Evolutionary conservation across 2,329 filamentous ascomycete genomes (phyloP).

Genomic region (Diplocarpon rosae): DNA sequence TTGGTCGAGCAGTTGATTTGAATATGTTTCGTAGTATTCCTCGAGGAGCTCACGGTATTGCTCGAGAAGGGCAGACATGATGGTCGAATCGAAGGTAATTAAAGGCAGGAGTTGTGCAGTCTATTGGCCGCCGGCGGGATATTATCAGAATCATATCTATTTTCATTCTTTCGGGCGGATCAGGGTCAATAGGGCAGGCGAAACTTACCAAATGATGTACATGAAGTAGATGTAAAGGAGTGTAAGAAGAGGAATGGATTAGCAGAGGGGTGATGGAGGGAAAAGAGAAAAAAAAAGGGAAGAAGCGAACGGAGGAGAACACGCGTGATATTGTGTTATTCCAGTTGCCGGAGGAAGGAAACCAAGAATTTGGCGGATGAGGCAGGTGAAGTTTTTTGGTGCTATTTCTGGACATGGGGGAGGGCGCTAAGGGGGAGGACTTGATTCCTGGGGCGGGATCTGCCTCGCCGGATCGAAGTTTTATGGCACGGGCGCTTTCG

Average conservation of each 20-base stretch:
- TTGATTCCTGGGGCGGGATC: no score
- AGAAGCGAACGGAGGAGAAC: not conserved
- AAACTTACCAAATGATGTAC: constrained; percentile 22
- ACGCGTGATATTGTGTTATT: not conserved
- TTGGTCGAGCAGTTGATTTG: constrained; percentile 19
- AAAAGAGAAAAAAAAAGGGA: constrained; percentile 3
- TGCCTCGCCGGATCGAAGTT: no score
- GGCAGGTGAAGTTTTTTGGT: not conserved
- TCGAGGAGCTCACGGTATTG: constrained; percentile 20
- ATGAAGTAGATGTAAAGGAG: constrained; percentile 18
- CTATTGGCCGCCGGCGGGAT: constrained; percentile 16
- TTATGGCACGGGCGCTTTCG: no score
- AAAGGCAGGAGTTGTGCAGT: constrained; percentile 20
- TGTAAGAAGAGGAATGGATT: constrained; percentile 14
- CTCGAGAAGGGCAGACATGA: constrained; percentile 20
- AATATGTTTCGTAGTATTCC: constrained; percentile 22
- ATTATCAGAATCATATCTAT: constrained; percentile 5
- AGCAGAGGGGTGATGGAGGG: constrained; percentile 2
- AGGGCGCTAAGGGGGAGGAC: not conserved
- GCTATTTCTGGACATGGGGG: not conserved
- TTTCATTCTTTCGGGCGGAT: not conserved
- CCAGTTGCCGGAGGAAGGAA: not conserved
- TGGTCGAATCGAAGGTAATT: constrained; percentile 1
- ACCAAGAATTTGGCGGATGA: not conserved
- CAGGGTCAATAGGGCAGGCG: not conserved